These are phyloP conservation scores for Skeletonema grethae DNA, from an alignment of 108 stramenopile genomes.

Conservation along the genomic window DNA sequence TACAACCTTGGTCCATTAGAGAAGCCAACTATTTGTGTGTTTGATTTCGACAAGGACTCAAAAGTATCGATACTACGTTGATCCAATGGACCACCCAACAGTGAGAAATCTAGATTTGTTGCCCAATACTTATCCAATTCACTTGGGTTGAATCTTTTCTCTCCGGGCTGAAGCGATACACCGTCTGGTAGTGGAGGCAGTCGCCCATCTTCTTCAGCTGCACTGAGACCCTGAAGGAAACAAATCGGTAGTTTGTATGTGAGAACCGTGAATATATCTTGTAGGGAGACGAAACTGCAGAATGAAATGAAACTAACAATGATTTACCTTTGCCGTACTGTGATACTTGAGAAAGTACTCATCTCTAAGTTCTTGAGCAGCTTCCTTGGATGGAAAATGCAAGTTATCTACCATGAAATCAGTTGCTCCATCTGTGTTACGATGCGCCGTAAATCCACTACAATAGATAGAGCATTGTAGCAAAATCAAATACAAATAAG, in stretches of 20 bases:
- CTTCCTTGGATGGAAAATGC: constrained; percentile 49
- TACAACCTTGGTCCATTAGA: constrained; percentile 79
- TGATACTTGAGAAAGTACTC: constrained; percentile 81
- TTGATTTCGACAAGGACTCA: constrained; percentile 10
- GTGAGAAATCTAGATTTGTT: constrained; percentile 58
- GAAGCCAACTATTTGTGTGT: constrained; percentile 57
- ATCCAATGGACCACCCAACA: constrained; percentile 53
- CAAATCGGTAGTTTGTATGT: not conserved
- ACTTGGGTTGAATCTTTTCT: constrained; percentile 40
- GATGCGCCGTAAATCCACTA: constrained; percentile 77
- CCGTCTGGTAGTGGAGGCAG: constrained; percentile 52
- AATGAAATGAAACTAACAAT: not conserved
- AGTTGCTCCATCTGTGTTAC: constrained; percentile 66
- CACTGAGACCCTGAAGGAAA: constrained; percentile 51
- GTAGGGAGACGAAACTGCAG: not conserved
- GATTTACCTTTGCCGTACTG: constrained; percentile 68
- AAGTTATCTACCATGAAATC: constrained; percentile 76
- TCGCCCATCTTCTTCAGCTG: constrained; percentile 72
- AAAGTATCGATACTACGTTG: constrained; percentile 48
- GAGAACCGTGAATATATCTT: not conserved
- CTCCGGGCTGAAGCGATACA: constrained; percentile 14
- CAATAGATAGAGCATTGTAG: too few species aligned
- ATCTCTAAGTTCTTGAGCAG: constrained; percentile 61
- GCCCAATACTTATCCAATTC: constrained; percentile 79
- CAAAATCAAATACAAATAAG: not conserved